Conservation (phyloP, 2,329 filamentous ascomycete species). For the Basipetospora chlamydospora region DNA sequence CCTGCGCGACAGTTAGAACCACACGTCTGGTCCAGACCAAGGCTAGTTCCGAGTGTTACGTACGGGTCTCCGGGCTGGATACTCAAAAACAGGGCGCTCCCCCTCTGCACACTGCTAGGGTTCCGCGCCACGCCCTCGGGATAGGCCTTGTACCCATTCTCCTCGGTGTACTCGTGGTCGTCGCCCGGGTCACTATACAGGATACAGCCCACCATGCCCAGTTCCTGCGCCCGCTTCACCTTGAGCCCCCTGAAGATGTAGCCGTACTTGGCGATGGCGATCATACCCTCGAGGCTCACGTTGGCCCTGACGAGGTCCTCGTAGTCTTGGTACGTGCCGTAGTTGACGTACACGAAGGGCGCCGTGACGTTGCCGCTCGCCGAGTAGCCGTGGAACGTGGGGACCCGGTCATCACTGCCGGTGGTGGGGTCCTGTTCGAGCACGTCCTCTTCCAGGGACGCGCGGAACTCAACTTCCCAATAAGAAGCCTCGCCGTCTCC, state of each 20-base stretch:
- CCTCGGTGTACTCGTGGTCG: conserved; percentile 67
- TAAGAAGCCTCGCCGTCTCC: conserved; percentile 16
- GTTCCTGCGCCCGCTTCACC: conserved; percentile 79
- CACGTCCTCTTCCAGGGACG: conserved; percentile 70
- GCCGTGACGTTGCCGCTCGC: conserved; percentile 84
- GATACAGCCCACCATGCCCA: conserved; percentile 75
- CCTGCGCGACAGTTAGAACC: conserved; percentile 14
- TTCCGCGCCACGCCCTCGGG: conserved; percentile 78
- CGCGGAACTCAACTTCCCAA: conserved; percentile 60
- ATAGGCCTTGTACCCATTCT: conserved; percentile 66
- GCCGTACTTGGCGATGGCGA: conserved; percentile 77
- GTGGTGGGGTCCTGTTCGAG: conserved; percentile 73
- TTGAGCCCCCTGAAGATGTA: conserved; percentile 80
- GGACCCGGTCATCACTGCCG: conserved; percentile 55
- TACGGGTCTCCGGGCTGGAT: conserved; percentile 54
- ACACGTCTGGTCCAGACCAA: too few relatives aligned
- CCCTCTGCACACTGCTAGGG: conserved; percentile 78
- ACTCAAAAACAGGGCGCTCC: conserved; percentile 72
- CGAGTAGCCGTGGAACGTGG: conserved; percentile 91
- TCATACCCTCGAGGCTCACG: conserved; percentile 66
- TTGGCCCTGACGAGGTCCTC: conserved; percentile 66
- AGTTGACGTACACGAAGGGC: conserved; percentile 79
- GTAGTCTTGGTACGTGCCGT: conserved; percentile 74
- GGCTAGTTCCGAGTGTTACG: too few relatives aligned
- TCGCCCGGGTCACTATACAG: conserved; percentile 84